These are phyloP conservation scores for Vitis cinerea DNA, from an alignment of 164 flowering plant genomes.

Conservation along the genomic window DNA sequence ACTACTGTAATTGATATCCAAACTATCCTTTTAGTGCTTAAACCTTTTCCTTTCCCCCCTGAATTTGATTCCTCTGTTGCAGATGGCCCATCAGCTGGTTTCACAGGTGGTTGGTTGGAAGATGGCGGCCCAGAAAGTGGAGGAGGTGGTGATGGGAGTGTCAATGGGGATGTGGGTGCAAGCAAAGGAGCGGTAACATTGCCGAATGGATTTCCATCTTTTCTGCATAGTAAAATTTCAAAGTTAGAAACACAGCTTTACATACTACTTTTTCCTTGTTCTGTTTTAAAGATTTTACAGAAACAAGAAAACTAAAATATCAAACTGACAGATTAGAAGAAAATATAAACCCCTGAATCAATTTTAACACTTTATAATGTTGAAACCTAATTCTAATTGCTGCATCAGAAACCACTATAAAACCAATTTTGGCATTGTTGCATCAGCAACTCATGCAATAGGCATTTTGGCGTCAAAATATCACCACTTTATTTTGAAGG, in stretches of 20 bases:
- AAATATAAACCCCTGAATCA: neutral
- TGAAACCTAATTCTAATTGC: neutral
- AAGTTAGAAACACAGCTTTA: constrained; percentile 2
- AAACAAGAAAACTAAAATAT: too few relatives aligned
- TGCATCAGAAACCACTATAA: neutral
- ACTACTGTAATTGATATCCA: constrained; percentile 52
- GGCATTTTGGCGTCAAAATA: neutral
- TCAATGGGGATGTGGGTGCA: constrained; percentile 33
- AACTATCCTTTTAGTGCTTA: constrained; percentile 41
- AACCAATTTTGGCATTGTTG: neutral
- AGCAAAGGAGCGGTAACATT: constrained; percentile 39
- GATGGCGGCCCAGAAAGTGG: constrained; percentile 18
- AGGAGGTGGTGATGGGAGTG: constrained; percentile 27
- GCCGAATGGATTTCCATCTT: constrained; percentile 81
- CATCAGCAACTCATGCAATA: neutral
- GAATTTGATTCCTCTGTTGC: constrained; percentile 33
- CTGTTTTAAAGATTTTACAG: too few relatives aligned
- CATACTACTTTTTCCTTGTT: too few relatives aligned
- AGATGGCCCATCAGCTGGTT: constrained; percentile 48
- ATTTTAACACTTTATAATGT: neutral
- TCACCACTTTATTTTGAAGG: too few relatives aligned
- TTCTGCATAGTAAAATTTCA: constrained; percentile 50
- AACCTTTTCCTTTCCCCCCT: constrained; percentile 21
- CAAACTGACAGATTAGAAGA: neutral
- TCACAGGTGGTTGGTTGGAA: constrained; percentile 29